Evolutionary conservation across 345 rosid genomes (phyloP).

Genomic region (Gossypium anomalum): DNA sequence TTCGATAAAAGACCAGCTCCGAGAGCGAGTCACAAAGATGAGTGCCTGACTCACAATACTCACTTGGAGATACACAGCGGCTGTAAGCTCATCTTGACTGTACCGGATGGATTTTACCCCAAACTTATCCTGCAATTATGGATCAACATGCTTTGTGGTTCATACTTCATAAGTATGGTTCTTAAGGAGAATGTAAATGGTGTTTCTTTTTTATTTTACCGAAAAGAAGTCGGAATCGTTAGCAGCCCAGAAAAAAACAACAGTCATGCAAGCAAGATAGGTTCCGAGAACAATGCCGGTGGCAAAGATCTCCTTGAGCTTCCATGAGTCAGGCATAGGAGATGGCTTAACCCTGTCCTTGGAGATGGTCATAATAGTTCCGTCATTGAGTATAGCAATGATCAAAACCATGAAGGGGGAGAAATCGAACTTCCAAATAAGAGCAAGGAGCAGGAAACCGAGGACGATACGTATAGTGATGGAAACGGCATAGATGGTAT

Average conservation of each 20-base stretch:
- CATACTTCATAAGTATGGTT: not conserved
- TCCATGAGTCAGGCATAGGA: constrained; percentile 70
- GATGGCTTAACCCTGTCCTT: constrained; percentile 75
- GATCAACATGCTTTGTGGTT: not conserved
- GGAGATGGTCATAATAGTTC: constrained; percentile 76
- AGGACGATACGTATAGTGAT: constrained; percentile 84
- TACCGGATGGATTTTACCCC: constrained; percentile 61
- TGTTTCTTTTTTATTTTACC: not conserved
- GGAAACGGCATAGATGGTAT: constrained; percentile 95
- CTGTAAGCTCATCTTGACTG: constrained; percentile 50
- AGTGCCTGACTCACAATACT: constrained; percentile 5
- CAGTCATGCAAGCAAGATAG: constrained; percentile 2
- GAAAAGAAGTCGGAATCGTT: constrained; percentile 17
- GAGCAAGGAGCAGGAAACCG: constrained; percentile 82
- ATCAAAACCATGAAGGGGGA: constrained; percentile 95
- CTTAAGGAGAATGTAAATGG: not conserved
- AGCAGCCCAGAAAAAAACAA: constrained; percentile 46
- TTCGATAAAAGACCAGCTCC: constrained; percentile 3
- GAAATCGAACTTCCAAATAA: constrained; percentile 90
- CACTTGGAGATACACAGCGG: constrained; percentile 34
- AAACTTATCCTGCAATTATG: constrained; percentile 53
- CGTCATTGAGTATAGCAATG: constrained; percentile 85
- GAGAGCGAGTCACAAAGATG: constrained; percentile 6
- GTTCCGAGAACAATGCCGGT: constrained; percentile 6
- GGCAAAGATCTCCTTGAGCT: constrained; percentile 79